A percentile compares a stretch with the other conserved stretches of the same genome.
phyloP scores from a whole-genome alignment of 192 early-diverging fungal species.

The Coemansia sp. region DNA sequence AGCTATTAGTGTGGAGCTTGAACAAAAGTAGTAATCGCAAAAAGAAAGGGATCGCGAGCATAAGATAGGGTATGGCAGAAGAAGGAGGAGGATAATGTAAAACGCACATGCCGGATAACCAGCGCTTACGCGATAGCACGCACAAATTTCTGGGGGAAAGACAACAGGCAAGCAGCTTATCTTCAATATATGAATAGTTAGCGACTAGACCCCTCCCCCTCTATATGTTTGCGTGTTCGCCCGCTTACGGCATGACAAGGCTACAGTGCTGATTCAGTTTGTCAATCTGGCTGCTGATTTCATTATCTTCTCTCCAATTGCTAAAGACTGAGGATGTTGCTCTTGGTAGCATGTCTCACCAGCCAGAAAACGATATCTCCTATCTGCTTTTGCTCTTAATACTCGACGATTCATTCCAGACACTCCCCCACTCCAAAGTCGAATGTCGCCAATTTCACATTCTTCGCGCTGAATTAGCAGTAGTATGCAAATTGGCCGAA shows the following conservation, averaged over 20 bases:
- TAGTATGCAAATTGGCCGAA: neutral
- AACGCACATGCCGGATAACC: neutral
- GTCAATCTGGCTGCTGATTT: neutral
- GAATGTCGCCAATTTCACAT: neutral
- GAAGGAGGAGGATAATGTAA: no score
- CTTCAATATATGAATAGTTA: no score
- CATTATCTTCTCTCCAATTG: no score
- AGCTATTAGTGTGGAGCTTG: neutral
- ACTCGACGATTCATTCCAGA: neutral
- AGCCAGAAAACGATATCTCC: no score
- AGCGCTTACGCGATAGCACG: constrained; percentile 3
- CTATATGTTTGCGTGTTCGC: no score
- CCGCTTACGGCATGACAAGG: no score
- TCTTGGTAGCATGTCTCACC: no score
- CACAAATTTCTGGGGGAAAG: neutral
- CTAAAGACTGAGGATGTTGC: no score
- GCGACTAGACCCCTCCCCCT: no score
- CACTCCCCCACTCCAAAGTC: no score
- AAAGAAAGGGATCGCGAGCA: neutral
- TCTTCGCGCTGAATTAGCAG: constrained; percentile 3
- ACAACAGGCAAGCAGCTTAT: no score
- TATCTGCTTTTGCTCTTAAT: neutral
- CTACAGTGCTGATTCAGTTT: neutral
- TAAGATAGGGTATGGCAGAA: no score
- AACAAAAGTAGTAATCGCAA: neutral